A percentile compares a stretch with the other conserved stretches of the same genome.
These are phyloP conservation scores for Protea cynaroides DNA, from an alignment of 164 flowering plant species.

Conservation along the genomic window DNA sequence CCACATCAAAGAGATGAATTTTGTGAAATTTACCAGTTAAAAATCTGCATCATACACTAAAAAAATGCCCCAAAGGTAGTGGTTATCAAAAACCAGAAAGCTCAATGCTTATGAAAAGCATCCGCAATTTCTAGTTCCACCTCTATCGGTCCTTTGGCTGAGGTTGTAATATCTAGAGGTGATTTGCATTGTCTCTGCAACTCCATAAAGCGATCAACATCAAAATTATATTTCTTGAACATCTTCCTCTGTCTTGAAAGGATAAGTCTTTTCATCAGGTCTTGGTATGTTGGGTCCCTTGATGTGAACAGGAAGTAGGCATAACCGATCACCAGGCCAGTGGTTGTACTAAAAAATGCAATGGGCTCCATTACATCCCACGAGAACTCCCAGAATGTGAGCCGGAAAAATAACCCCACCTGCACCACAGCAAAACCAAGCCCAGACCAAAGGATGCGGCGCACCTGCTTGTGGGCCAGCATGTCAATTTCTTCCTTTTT, in stretches of 20 bases:
- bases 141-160: constrained; percentile 19
- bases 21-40: no score
- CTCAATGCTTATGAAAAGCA: constrained; percentile 25
- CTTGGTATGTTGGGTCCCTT: constrained; percentile 87
- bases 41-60: no score
- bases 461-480: constrained; percentile 75
- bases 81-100: constrained; percentile 1
- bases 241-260: constrained; percentile 70
- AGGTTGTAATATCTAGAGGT: constrained; percentile 26
- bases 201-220: constrained; percentile 50
- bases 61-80: no score
- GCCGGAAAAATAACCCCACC: constrained; percentile 75
- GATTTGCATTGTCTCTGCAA: constrained; percentile 51
- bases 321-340: constrained; percentile 66
- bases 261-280: constrained; percentile 73
- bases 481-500: constrained; percentile 72
- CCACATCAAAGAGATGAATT: no score
- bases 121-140: constrained; percentile 35
- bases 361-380: constrained; percentile 98
- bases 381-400: constrained; percentile 92
- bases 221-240: constrained; percentile 52
- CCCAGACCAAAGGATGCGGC: constrained; percentile 67
- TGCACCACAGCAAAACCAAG: constrained; percentile 55
- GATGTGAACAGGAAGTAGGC: constrained; percentile 79
- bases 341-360: constrained; percentile 67